These are phyloP conservation scores for Venturiaceae sp. DNA, from an alignment of 2,329 filamentous ascomycete species.

Conservation along the genomic window DNA sequence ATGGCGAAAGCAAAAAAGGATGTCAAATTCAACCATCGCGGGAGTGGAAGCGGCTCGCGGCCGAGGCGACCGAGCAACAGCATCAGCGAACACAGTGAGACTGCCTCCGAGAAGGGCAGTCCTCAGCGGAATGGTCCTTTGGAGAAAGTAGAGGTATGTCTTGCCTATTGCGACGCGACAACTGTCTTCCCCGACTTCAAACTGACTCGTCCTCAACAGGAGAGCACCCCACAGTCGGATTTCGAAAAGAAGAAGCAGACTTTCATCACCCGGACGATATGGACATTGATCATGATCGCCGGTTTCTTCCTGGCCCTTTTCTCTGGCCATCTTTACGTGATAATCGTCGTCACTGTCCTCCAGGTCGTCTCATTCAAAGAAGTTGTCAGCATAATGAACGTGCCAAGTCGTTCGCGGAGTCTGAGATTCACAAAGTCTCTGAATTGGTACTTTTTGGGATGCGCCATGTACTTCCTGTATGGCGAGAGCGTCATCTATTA, in stretches of 20 bases:
- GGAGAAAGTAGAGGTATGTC: conserved; percentile 6
- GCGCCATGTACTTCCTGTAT: conserved; percentile 98
- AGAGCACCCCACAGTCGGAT: conserved; percentile 46
- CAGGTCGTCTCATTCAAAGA: conserved; percentile 99
- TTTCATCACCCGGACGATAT: conserved; percentile 93
- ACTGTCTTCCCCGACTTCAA: neutral
- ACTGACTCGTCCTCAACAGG: conserved; percentile 8
- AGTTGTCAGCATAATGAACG: conserved; percentile 94
- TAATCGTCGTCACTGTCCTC: conserved; percentile 81
- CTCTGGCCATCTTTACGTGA: conserved; percentile 95
- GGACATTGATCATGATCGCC: conserved; percentile 96
- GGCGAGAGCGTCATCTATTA: conserved; percentile 99
- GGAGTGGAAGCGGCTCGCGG: conserved; percentile 39
- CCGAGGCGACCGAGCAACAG: conserved; percentile 54
- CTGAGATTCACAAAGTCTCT: conserved; percentile 90
- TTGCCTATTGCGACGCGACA: neutral
- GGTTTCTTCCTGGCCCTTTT: conserved; percentile 89
- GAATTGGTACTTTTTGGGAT: conserved; percentile 99
- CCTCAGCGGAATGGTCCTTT: conserved; percentile 34
- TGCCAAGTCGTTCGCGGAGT: conserved; percentile 82
- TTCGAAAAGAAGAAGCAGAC: conserved; percentile 99
- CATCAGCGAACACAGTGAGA: conserved; percentile 62
- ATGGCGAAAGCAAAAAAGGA: conserved; percentile 48
- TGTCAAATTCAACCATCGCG: conserved; percentile 51
- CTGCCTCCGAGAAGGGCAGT: conserved; percentile 41